Percentiles rank a stretch among this genome's conserved stretches.
Conservation (phyloP, 768 basidiomycete genomes). For the Hypholoma sublateritium region DNA sequence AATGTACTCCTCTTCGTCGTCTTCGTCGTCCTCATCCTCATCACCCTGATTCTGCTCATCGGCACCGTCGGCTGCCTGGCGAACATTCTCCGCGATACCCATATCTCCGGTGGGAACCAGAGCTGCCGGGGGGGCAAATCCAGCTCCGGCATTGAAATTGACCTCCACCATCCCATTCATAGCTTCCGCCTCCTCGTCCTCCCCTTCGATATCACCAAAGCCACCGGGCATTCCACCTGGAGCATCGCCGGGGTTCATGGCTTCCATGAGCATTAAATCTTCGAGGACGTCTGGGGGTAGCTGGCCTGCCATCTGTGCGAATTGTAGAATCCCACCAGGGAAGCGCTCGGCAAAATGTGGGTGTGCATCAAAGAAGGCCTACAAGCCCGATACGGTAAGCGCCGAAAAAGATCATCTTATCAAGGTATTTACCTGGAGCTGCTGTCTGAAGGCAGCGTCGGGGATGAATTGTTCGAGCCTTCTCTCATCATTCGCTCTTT, state of each 20-base stretch:
- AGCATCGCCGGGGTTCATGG: slow-evolving; percentile 31
- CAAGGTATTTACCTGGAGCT: slow-evolving; percentile 45
- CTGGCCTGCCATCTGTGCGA: slow-evolving; percentile 55
- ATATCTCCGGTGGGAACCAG: neutral
- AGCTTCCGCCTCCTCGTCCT: neutral
- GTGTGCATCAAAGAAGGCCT: slow-evolving; percentile 58
- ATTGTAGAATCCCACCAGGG: slow-evolving; percentile 65
- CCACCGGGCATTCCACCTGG: slow-evolving; percentile 50
- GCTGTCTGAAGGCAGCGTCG: slow-evolving; percentile 54
- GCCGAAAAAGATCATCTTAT: neutral
- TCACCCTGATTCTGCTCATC: slow-evolving; percentile 31
- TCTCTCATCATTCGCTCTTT: slow-evolving; percentile 48
- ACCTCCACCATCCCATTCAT: neutral
- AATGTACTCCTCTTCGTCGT: slow-evolving; percentile 45
- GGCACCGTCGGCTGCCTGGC: slow-evolving; percentile 20
- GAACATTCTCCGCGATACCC: neutral
- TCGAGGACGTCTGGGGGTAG: slow-evolving; percentile 59
- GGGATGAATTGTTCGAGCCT: slow-evolving; percentile 56
- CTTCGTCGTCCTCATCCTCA: slow-evolving; percentile 40
- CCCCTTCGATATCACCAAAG: slow-evolving; percentile 28
- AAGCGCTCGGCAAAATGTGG: slow-evolving; percentile 55
- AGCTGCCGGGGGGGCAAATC: neutral
- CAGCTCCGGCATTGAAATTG: neutral
- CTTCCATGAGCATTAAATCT: slow-evolving; percentile 53
- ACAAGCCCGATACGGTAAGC: neutral